Conservation (phyloP, 2,329 filamentous ascomycete species). For the Cladosporium sp. region DNA sequence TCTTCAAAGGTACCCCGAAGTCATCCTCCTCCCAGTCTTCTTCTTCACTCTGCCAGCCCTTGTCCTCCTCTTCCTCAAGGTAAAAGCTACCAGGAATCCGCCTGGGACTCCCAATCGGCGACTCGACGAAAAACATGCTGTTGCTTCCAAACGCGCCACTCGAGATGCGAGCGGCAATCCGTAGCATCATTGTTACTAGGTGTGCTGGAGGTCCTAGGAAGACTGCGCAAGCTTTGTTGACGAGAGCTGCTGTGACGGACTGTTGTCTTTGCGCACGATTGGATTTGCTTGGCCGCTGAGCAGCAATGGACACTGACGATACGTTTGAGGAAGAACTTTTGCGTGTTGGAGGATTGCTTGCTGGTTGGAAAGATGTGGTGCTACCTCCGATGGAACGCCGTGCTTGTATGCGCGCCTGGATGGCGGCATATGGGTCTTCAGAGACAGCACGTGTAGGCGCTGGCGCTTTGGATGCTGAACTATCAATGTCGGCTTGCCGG, state of each 20-base stretch:
- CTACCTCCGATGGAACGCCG: slow-evolving; percentile 30
- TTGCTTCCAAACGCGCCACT: slow-evolving; percentile 35
- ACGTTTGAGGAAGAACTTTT: slow-evolving; percentile 35
- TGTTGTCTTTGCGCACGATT: slow-evolving; percentile 16
- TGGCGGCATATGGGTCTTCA: slow-evolving; percentile 29
- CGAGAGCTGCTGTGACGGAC: slow-evolving; percentile 46
- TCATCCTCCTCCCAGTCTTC: slow-evolving; percentile 43
- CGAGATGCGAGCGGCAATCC: slow-evolving; percentile 72
- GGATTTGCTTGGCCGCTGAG: slow-evolving; percentile 12
- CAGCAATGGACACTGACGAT: slow-evolving; percentile 17
- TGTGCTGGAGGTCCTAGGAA: slow-evolving; percentile 77
- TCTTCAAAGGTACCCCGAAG: slow-evolving; percentile 47
- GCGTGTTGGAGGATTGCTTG: slow-evolving; percentile 32
- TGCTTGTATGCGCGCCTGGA: slow-evolving; percentile 32
- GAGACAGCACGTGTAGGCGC: background rate
- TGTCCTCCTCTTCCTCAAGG: slow-evolving; percentile 46
- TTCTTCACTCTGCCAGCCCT: slow-evolving; percentile 37
- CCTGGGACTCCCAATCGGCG: slow-evolving; percentile 39
- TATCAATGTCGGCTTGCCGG: too few relatives aligned
- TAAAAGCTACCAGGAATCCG: slow-evolving; percentile 58
- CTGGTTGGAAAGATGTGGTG: slow-evolving; percentile 29
- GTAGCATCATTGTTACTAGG: slow-evolving; percentile 73
- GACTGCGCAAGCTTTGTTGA: slow-evolving; percentile 72
- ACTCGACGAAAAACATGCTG: slow-evolving; percentile 24
- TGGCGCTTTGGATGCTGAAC: background rate